Evolutionary conservation across 148 eudicot species (phyloP), one percentile per base, ranked within the genome.

Genomic region (Rhododendron mucronatum): DNA sequence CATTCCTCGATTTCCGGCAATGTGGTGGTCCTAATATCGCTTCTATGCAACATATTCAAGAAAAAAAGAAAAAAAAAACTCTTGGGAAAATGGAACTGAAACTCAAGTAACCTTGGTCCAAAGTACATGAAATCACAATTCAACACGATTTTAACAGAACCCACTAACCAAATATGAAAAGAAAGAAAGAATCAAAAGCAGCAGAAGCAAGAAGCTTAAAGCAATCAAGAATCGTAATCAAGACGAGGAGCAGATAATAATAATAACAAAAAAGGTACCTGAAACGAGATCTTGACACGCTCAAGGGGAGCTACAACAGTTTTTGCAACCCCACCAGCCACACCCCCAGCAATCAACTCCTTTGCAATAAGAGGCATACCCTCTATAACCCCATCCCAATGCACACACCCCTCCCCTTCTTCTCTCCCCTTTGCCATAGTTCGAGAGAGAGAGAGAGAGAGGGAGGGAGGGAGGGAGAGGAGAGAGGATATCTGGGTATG

Each of bases 291-390:
- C 91, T 96, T 96, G 92, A 96, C 86, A 53, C 99, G 98, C 83
- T 96, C 99, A 90, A 96, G 95, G 30, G 99, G 99, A 0, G 99
- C 99, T 8, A 96, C 99, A 82, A 89, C 94, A 47, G 95, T 90
- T 88, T 96, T 96, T 14, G 99, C 99, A 75, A 96, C 84, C 7
- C 99, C 99, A 80, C 99, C 99, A 28, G 99, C 96, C 48, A 94
- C 95, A 1, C 98, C 99, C 11, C 99, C 99, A 5, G 99, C 96
- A 67, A 96, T 87, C 82, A 96, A 89, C 88, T 96, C 98, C 84
- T 96, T 96, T 0, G 93, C 94, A 75, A 93, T 90, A 82, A 94
- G 78, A 35, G 99, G 99, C 94, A 92, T 90, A 0, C 90, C 93
- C 47, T 91, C 92, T 7, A 94, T 84, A 13, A 94, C 77, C 41